phyloP scores from a whole-genome alignment of 2,329 filamentous ascomycete genomes.

The Penicillium sp. region DNA sequence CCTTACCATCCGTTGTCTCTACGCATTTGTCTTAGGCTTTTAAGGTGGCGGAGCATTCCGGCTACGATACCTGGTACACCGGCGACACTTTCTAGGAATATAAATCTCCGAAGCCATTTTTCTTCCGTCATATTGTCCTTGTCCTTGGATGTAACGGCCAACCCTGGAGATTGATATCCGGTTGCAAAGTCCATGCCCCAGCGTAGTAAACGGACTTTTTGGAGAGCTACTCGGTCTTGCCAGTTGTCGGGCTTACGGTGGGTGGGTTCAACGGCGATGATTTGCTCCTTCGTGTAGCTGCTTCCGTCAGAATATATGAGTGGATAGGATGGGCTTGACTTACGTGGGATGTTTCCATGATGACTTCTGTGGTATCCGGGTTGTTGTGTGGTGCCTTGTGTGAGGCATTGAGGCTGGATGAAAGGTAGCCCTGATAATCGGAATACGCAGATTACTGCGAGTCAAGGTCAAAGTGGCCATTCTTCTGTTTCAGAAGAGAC shows the following conservation, averaged over 20 bases:
- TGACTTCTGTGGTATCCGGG: slow-evolving; percentile 17
- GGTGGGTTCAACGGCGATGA: slow-evolving; percentile 70
- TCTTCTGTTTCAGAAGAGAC: too few species aligned
- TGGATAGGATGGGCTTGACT: slow-evolving; percentile 5
- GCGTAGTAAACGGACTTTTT: slow-evolving; percentile 71
- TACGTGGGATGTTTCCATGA: slow-evolving; percentile 48
- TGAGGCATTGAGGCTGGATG: too few species aligned
- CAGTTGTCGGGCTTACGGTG: slow-evolving; percentile 72
- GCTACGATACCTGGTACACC: slow-evolving; percentile 97
- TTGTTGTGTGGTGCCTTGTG: neutral
- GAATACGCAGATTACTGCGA: too few species aligned
- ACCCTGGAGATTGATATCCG: slow-evolving; percentile 71
- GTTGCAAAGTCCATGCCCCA: slow-evolving; percentile 84
- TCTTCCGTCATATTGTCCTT: slow-evolving; percentile 73
- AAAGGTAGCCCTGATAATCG: too few species aligned
- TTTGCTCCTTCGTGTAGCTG: slow-evolving; percentile 73
- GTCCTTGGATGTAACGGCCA: slow-evolving; percentile 56
- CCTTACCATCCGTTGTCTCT: slow-evolving; percentile 82
- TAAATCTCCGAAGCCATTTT: slow-evolving; percentile 86
- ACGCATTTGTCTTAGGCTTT: slow-evolving; percentile 79
- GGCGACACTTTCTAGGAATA: slow-evolving; percentile 93
- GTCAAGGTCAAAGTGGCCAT: too few species aligned
- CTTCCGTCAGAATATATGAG: neutral
- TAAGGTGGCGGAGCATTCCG: slow-evolving; percentile 87
- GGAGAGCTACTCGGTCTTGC: slow-evolving; percentile 77